Evolutionary conservation across 805 yeast species (phyloP), one percentile per base, ranked within the genome.

Genomic region (Yamadazyma olivae): DNA sequence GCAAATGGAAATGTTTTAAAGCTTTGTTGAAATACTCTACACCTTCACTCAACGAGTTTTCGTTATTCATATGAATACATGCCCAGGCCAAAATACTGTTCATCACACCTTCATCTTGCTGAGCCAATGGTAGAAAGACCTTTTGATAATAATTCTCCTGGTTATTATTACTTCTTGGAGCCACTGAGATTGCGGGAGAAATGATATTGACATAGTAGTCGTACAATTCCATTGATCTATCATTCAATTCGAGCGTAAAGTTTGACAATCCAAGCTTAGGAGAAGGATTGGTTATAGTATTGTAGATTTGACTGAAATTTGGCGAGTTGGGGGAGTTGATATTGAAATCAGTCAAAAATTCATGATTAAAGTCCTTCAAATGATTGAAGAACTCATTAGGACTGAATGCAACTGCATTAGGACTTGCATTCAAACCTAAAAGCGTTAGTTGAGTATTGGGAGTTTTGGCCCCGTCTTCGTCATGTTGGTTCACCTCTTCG

Each of bases 1-100:
- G 46, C 9, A 37, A 19, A 20, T 37, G 38, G 32, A 57, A 61
- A 41, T 68, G 71, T 26, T 61, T 57, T 12, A 77, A 49, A 0
- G 83, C 79, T 41, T 59, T 53, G 14, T 67, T 59, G 33, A 75
- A 67, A 48, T 71, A 77, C 40, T 64, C 64, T 3, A 54, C 47
- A 4, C 81, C 84, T 45, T 73, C 76, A 44, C 59, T 50, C 10
- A 34, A 33, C 2, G 27, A 10, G 13, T 27, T 16, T 17, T 27
- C 19, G 18, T 65, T 59, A 1, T 70, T 73, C 38, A 75, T 46
- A 46, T 74, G 77, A 46, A 74, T 74, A 2, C 76, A 76, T 15
- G 78, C 63, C 80, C 81, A 75, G 2, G 78, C 78, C 32, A 76
- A 45, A 7, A 76, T 62, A 4, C 75, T 74, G 48, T 72, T 71